phyloP scores from a whole-genome alignment of 805 yeast genomes.

The Brettanomyces sp. region DNA sequence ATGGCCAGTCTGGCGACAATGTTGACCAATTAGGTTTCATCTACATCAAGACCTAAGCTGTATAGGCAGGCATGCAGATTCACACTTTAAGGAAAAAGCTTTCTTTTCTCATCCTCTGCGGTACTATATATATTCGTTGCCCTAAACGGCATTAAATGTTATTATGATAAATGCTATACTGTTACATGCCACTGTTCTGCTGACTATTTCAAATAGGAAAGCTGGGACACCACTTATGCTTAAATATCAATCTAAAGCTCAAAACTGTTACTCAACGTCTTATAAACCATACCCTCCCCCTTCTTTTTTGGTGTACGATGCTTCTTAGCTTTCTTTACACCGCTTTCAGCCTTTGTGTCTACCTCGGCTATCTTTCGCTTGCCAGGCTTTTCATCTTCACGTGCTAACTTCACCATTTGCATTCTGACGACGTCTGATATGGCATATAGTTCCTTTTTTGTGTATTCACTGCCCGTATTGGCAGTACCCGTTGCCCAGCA shows the following conservation, averaged over 20 bases:
- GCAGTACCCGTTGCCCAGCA: constrained; percentile 44
- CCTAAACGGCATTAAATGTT: too few species aligned
- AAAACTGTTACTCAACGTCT: neutral
- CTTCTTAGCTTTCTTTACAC: neutral
- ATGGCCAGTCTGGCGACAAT: too few species aligned
- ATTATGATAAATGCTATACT: too few species aligned
- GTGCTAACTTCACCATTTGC: constrained; percentile 44
- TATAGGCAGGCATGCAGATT: too few species aligned
- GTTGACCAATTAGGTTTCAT: too few species aligned
- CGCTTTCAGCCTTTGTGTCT: neutral
- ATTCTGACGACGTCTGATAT: constrained; percentile 41
- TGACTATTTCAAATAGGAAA: too few species aligned
- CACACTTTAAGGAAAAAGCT: too few species aligned
- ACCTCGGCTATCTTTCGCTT: neutral
- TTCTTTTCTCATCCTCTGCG: too few species aligned
- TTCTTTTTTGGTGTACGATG: neutral
- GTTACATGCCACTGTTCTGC: too few species aligned
- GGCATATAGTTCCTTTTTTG: constrained; percentile 37
- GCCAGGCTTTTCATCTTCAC: constrained; percentile 21
- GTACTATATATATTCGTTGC: too few species aligned
- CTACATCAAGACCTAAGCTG: too few species aligned
- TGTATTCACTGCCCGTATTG: constrained; percentile 25
- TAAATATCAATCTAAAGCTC: neutral
- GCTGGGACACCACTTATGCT: too few species aligned
- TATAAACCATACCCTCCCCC: neutral